Percentiles rank a stretch among this genome's conserved stretches.
phyloP scores from a whole-genome alignment of 768 basidiomycete species.

The Mrakia blollopis region DNA sequence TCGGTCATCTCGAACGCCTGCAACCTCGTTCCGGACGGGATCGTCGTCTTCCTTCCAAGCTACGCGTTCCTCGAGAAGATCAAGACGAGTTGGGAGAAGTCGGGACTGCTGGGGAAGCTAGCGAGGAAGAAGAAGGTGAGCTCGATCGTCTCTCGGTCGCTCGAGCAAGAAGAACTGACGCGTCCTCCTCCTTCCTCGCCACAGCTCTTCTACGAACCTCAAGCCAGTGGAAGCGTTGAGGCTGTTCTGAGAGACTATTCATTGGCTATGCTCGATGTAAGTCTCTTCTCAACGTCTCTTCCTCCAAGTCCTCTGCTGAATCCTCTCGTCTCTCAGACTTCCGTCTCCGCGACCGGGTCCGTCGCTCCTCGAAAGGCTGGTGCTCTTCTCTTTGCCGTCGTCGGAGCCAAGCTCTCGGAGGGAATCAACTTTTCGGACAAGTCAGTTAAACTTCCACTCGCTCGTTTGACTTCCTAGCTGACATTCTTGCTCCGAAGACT shows the following conservation, averaged over 20 bases:
- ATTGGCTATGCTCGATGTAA: constrained; percentile 45
- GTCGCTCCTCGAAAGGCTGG: constrained; percentile 47
- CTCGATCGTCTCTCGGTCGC: background rate
- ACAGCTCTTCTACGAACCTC: constrained; percentile 86
- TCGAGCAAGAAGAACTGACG: too few species aligned
- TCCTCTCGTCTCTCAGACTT: background rate
- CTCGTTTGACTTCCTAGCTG: constrained; percentile 33
- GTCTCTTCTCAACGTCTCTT: background rate
- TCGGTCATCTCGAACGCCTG: constrained; percentile 74
- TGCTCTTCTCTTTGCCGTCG: constrained; percentile 84
- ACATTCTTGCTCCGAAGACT: background rate
- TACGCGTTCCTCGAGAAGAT: constrained; percentile 73
- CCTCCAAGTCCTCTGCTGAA: too few species aligned
- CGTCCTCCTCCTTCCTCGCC: background rate
- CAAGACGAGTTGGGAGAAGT: constrained; percentile 61
- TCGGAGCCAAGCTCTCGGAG: constrained; percentile 96
- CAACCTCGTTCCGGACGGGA: constrained; percentile 72
- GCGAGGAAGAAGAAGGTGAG: constrained; percentile 67
- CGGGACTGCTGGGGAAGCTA: constrained; percentile 60
- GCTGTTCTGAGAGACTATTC: constrained; percentile 68
- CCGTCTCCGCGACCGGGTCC: background rate
- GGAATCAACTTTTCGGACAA: constrained; percentile 70
- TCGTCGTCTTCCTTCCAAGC: constrained; percentile 92
- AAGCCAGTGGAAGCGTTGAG: constrained; percentile 66
- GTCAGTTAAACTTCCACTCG: background rate